These are phyloP conservation scores for Myriosclerotinia duriaeana DNA, from an alignment of 2,329 filamentous ascomycete genomes.

Conservation along the genomic window DNA sequence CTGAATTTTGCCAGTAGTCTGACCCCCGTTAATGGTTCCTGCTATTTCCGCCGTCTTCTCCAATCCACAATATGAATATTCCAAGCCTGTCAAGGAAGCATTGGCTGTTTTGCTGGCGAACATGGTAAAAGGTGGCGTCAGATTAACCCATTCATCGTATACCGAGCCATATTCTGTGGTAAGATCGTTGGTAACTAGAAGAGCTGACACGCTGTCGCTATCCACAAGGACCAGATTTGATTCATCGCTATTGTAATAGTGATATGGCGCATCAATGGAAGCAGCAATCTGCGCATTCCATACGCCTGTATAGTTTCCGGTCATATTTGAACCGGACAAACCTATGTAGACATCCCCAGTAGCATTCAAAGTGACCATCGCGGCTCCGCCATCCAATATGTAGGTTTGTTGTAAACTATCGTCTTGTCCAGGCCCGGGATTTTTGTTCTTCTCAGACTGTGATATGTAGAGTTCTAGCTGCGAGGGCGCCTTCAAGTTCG, in stretches of 20 bases:
- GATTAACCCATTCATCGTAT: constrained; percentile 53
- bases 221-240: constrained; percentile 72
- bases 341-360: constrained; percentile 72
- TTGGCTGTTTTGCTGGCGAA: constrained; percentile 69
- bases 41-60: constrained; percentile 62
- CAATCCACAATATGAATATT: constrained; percentile 81
- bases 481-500: constrained; percentile 50
- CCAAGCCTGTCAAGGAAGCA: constrained; percentile 64
- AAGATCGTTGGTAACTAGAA: constrained; percentile 76
- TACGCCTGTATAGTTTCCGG: constrained; percentile 52
- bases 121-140: constrained; percentile 69
- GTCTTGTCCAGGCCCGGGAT: constrained; percentile 58
- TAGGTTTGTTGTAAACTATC: constrained; percentile 31
- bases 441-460: constrained; percentile 58
- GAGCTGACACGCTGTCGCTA: constrained; percentile 73
- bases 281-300: constrained; percentile 83
- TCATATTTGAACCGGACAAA: constrained; percentile 66
- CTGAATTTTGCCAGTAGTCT: constrained; percentile 48
- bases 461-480: constrained; percentile 81
- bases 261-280: constrained; percentile 77
- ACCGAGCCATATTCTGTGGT: constrained; percentile 54
- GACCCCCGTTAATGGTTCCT: constrained; percentile 51
- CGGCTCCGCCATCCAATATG: constrained; percentile 35
- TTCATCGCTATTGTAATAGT: constrained; percentile 54
- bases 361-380: constrained; percentile 58